These are phyloP conservation scores for Tolypocladium pustulatum DNA, from an alignment of 2,329 filamentous ascomycete species.

Conservation along the genomic window DNA sequence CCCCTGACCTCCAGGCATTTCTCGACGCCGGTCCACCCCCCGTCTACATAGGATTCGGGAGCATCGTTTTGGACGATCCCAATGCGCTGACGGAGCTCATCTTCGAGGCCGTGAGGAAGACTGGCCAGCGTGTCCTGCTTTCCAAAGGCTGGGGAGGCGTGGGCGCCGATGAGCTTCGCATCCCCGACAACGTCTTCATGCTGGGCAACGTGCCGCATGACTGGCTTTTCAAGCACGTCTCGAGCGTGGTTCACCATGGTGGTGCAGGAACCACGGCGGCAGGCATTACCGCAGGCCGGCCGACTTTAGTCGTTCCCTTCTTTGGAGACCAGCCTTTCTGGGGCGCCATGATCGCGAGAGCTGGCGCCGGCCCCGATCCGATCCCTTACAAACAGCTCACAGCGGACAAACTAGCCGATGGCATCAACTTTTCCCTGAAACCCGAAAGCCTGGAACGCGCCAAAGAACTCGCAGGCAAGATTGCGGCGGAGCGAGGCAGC, in stretches of 20 bases:
- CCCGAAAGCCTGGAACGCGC: not conserved
- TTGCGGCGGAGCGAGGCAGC: not conserved
- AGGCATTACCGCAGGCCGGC: constrained; percentile 64
- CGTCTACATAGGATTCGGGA: not conserved
- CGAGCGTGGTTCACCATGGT: constrained; percentile 77
- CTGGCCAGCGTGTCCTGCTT: not conserved
- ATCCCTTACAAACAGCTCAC: constrained; percentile 61
- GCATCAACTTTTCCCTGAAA: constrained; percentile 30
- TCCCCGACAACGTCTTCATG: constrained; percentile 71
- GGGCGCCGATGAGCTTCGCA: constrained; percentile 55
- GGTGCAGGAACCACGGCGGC: constrained; percentile 82
- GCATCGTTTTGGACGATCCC: not conserved
- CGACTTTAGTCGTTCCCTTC: constrained; percentile 77
- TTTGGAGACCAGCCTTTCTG: constrained; percentile 81
- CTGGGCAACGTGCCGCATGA: constrained; percentile 80
- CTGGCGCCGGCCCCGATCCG: constrained; percentile 61
- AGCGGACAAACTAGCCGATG: constrained; percentile 52
- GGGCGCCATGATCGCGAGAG: constrained; percentile 64
- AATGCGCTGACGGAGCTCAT: not conserved
- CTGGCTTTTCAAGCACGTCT: constrained; percentile 76
- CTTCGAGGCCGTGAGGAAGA: not conserved
- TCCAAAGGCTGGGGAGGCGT: constrained; percentile 76
- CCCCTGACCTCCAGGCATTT: not conserved
- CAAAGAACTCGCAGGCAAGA: not conserved
- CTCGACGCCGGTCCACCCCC: not conserved